Evolutionary conservation across 106 monocot genomes (phyloP).

Genomic region (Vanilla planifolia): DNA sequence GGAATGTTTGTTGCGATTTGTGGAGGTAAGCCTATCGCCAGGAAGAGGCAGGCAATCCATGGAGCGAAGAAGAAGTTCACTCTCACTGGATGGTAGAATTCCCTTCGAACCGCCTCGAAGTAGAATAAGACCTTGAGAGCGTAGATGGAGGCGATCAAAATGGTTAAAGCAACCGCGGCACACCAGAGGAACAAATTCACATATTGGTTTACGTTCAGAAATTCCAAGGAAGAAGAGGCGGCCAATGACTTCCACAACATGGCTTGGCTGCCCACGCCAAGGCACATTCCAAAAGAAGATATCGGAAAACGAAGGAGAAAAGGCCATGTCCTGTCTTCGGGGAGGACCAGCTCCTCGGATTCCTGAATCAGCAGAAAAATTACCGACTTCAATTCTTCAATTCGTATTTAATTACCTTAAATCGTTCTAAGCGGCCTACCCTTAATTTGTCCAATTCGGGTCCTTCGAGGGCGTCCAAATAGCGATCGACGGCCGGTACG

Average conservation of each 20-base stretch:
- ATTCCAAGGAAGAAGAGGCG: slow-evolving; percentile 28
- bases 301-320: slow-evolving; percentile 62
- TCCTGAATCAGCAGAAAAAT: slow-evolving; percentile 26
- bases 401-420: too few relatives aligned
- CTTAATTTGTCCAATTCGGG: slow-evolving; percentile 63
- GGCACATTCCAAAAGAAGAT: slow-evolving; percentile 53
- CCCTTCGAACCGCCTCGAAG: slow-evolving; percentile 68
- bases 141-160: slow-evolving; percentile 37
- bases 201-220: slow-evolving; percentile 26
- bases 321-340: slow-evolving; percentile 51
- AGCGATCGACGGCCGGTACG: slow-evolving; percentile 43
- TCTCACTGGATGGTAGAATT: slow-evolving; percentile 77
- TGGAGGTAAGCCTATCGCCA: slow-evolving; percentile 53
- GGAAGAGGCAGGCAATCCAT: slow-evolving; percentile 76
- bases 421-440: too few relatives aligned
- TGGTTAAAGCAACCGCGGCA: slow-evolving; percentile 25
- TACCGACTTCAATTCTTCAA: too few relatives aligned
- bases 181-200: slow-evolving; percentile 51
- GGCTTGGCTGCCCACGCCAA: slow-evolving; percentile 57
- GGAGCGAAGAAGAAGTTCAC: slow-evolving; percentile 94
- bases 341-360: slow-evolving; percentile 40
- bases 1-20: slow-evolving; percentile 18
- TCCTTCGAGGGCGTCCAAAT: slow-evolving; percentile 62
- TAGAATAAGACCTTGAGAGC: slow-evolving; percentile 56
- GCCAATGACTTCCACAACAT: slow-evolving; percentile 46